These are phyloP conservation scores for Aspergillus sp. DNA, from an alignment of 2,329 filamentous ascomycete genomes.

Conservation along the genomic window DNA sequence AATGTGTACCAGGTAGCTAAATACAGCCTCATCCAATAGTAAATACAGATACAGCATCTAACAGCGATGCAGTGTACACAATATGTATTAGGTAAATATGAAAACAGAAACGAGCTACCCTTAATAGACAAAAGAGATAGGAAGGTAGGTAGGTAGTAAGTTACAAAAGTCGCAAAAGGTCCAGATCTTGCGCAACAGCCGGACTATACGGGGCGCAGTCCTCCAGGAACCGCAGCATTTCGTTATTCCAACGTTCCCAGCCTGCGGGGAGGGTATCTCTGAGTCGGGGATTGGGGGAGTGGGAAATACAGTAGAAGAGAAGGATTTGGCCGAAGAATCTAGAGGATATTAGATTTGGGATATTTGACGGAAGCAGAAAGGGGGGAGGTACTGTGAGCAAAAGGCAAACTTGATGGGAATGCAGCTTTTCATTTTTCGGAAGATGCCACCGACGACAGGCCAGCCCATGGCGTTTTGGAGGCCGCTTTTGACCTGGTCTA, in stretches of 20 bases:
- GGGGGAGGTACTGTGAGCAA: slow-evolving; percentile 30
- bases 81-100: too few relatives aligned
- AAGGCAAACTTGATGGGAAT: slow-evolving; percentile 40
- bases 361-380: neutral
- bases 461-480: slow-evolving; percentile 39
- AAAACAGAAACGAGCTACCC: too few relatives aligned
- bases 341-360: neutral
- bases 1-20: too few relatives aligned
- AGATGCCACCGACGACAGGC: slow-evolving; percentile 35
- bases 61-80: too few relatives aligned
- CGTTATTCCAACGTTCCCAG: slow-evolving; percentile 38
- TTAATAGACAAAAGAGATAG: too few relatives aligned
- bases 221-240: slow-evolving; percentile 37
- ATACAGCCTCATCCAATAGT: too few relatives aligned
- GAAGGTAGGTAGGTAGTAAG: neutral
- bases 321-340: slow-evolving; percentile 41
- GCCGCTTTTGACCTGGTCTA: slow-evolving; percentile 34
- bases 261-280: slow-evolving; percentile 31
- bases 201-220: slow-evolving; percentile 34
- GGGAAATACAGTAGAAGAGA: slow-evolving; percentile 38
- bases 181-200: slow-evolving; percentile 35
- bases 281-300: slow-evolving; percentile 30
- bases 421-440: slow-evolving; percentile 37
- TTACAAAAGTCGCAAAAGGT: slow-evolving; percentile 29
- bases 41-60: too few relatives aligned